Evolutionary conservation across 805 yeast species (phyloP).

Genomic region (Saccharomycopsis selenospora): DNA sequence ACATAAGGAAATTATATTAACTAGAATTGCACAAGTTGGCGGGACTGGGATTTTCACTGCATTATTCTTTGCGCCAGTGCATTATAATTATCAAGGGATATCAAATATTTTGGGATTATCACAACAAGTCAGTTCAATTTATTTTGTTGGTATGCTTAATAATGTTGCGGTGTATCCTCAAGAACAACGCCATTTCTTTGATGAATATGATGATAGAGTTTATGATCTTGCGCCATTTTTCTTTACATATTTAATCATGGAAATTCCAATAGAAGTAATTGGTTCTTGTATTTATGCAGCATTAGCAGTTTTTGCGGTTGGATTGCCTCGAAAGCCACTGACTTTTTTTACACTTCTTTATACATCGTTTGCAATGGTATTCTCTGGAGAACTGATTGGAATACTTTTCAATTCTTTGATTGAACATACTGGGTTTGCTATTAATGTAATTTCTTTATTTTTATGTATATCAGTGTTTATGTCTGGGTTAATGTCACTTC

Average conservation of each 20-base stretch:
- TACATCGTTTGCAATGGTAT: constrained; percentile 45
- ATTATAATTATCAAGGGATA: constrained; percentile 42
- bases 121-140: constrained; percentile 66
- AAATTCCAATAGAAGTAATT: constrained; percentile 59
- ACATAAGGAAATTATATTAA: constrained; percentile 51
- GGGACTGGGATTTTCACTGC: constrained; percentile 61
- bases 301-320: constrained; percentile 62
- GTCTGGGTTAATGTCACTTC: constrained; percentile 78
- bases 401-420: constrained; percentile 70
- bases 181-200: constrained; percentile 69
- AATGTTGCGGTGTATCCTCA: constrained; percentile 69
- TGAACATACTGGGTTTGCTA: constrained; percentile 71
- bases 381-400: constrained; percentile 82
- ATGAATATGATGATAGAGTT: constrained; percentile 67
- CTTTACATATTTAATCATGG: constrained; percentile 49
- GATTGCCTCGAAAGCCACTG: constrained; percentile 59
- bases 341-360: constrained; percentile 62
- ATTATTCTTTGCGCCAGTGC: constrained; percentile 57
- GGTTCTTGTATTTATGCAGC: constrained; percentile 52
- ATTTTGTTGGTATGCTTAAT: constrained; percentile 73
- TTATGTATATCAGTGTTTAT: constrained; percentile 68
- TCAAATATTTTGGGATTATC: constrained; percentile 65
- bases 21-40: constrained; percentile 58
- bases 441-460: constrained; percentile 59
- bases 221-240: constrained; percentile 63